Base-by-base conservation (phyloP, 495 filamentous ascomycete genomes). In the Tirmania nivea region DNA sequence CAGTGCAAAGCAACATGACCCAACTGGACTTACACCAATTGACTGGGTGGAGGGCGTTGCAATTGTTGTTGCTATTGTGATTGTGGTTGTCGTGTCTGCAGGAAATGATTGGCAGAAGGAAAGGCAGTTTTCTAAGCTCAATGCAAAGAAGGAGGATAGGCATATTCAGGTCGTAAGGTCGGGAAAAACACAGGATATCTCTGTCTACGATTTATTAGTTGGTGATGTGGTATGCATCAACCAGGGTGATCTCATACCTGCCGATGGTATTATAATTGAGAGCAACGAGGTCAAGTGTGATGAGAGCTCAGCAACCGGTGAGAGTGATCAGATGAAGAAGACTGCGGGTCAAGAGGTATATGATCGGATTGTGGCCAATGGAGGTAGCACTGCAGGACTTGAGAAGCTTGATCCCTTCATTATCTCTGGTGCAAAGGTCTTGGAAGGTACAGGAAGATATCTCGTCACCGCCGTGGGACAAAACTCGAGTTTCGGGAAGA, bases 321-420 rank as follows among this genome's bases (percentile, higher is more conserved):
- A 92, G 63, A 89, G 84, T 0, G 85, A 92, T 60, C 65, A 87
- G 49, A 75, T 92, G 52, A 76, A 75, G 49, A 92, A 92, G 64
- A 70, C 71, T 31, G 59, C 77, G 1, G 82, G 72, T 10, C 79
- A 89, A 25, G 86, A 90, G 11, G 89, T 93, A 17, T 45, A 14
- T 45, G 92, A 75, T 57, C 70, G 71, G 36, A 82, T 83, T 4
- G 86, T 95, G 54, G 78, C 90, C 60, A 73, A 81, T 45, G 72
- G 81, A 50, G 79, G 86, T 52, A 74, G 71, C 54, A 66, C 85
- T n/a, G 74, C 75, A 58, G 39, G 39, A 8, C 12, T 45, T 14
- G 39, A 45, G 39, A 94, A 94, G 64, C 70, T 90, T 67, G 89
- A 96, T 58, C 88, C 88, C 1, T 94, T 96, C 64, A 92, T 96